These are phyloP conservation scores for Microdochium trichocladiopsis DNA, from an alignment of 2,329 filamentous ascomycete species.

Conservation along the genomic window DNA sequence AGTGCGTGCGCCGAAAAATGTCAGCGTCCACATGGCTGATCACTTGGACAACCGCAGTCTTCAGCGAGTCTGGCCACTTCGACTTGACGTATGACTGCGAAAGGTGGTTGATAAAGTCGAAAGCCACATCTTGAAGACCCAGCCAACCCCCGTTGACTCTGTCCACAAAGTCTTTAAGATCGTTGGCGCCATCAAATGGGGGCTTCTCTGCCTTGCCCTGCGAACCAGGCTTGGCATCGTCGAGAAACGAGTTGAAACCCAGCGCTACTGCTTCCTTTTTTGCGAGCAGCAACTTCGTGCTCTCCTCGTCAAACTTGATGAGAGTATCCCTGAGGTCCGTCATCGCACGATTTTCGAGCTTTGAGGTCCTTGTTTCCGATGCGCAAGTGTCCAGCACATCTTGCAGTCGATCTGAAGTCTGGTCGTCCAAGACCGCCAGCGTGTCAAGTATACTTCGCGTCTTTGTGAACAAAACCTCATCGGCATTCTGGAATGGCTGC, in stretches of 20 bases:
- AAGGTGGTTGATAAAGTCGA: conserved; percentile 48
- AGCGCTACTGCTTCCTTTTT: conserved; percentile 45
- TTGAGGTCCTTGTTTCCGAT: conserved; percentile 41
- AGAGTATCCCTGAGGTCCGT: conserved; percentile 42
- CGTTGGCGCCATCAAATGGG: conserved; percentile 43
- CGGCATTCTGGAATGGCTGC: conserved; percentile 48
- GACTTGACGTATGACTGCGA: conserved; percentile 42
- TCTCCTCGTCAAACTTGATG: conserved; percentile 44
- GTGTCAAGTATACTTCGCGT: conserved; percentile 48
- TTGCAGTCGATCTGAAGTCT: conserved; percentile 34
- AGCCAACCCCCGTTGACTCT: conserved; percentile 42
- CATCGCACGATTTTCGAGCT: conserved; percentile 37
- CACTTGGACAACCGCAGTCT: conserved; percentile 48
- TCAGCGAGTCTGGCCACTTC: conserved; percentile 53
- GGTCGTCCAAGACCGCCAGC: conserved; percentile 43
- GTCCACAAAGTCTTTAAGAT: conserved; percentile 43
- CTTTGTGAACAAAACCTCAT: conserved; percentile 47
- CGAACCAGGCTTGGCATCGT: conserved; percentile 51
- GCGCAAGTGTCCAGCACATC: conserved; percentile 46
- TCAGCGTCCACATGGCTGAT: conserved; percentile 45
- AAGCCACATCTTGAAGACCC: conserved; percentile 49
- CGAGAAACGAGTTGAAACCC: conserved; percentile 54
- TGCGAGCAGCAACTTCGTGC: conserved; percentile 42
- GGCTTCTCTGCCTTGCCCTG: conserved; percentile 40
- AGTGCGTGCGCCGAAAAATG: conserved; percentile 38